Base-by-base conservation (phyloP, 192 early-diverging fungal genomes). In the Chytriomyces sp. region DNA sequence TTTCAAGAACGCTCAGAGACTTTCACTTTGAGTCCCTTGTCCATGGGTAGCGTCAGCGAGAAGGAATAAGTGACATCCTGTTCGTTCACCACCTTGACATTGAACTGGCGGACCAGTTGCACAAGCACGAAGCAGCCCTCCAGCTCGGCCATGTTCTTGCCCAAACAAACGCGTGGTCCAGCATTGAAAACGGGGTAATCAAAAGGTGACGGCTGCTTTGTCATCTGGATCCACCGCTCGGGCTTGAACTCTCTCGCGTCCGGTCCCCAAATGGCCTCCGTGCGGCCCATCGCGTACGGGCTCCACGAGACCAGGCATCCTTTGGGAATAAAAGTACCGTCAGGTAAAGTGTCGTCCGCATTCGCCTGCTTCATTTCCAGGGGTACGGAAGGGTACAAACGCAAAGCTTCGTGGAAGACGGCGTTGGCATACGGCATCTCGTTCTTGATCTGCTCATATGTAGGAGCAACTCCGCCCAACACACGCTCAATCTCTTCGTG, bases 311-410 rank as follows among this genome's bases (percentile, higher is more conserved):
- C 77, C 5, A 60, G 55, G 0, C 85, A 76, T 12, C 87, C 88
- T 8, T 67, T 74, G n/a, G 75, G 54, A 59, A 91, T 70, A 4
- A 56, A 10, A 26, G 76, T 80, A 5, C 89, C 88, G 66, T 86
- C 82, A n/a, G 90, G 90, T 5, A 86, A 75, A 19, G 88, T 73
- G 52, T 85, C 83, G 39, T 91, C 86, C 3, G 82, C 57, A 17
- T 86, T 59, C 1, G 84, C 77, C 22, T 72, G 70, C 75, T 90
- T 90, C n/a, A 76, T 38, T 39, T 91, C 83, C 0, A 31, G 32
- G 6, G 90, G 91, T 0, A 92, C 90, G 32, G 81, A 10, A 75
- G 92, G 91, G 74, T 88, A 82, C 25, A 92, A 61, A 12, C 91
- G 82, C 30, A 91, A 72, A 4, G 82, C 76, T 76, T 92, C 91